Evolutionary conservation across 1,139 yeast genomes (phyloP).

Genomic region (Kodamaea plutei): DNA sequence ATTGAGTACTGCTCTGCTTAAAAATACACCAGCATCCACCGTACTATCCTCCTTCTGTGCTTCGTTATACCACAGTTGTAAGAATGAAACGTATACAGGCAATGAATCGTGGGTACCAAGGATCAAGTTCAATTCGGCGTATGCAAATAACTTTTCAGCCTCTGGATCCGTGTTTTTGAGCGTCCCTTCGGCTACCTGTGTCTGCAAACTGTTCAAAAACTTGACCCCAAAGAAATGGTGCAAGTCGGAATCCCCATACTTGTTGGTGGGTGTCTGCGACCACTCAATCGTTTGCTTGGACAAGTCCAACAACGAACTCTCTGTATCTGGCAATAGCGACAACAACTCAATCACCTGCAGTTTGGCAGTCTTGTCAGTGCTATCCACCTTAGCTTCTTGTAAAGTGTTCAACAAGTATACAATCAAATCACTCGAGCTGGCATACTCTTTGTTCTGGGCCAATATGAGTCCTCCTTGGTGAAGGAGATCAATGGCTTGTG

Average conservation of each 20-base stretch:
- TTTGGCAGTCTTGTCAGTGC: slow-evolving; percentile 25
- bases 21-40: slow-evolving; percentile 49
- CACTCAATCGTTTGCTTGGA: slow-evolving; percentile 63
- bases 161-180: slow-evolving; percentile 15
- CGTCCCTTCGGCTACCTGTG: slow-evolving; percentile 9
- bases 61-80: slow-evolving; percentile 55
- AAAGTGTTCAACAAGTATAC: slow-evolving; percentile 68
- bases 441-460: slow-evolving; percentile 65
- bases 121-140: slow-evolving; percentile 55
- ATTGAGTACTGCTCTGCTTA: slow-evolving; percentile 64
- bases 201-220: slow-evolving; percentile 36
- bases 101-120: slow-evolving; percentile 65
- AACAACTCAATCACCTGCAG: slow-evolving; percentile 40
- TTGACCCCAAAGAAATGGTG: slow-evolving; percentile 74
- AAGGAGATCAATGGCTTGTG: slow-evolving; percentile 69
- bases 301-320: slow-evolving; percentile 64
- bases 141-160: slow-evolving; percentile 37
- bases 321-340: slow-evolving; percentile 52
- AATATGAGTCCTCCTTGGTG: slow-evolving; percentile 68
- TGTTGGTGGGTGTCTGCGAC: slow-evolving; percentile 48
- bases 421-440: slow-evolving; percentile 79
- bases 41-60: slow-evolving; percentile 32
- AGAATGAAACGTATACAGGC: slow-evolving; percentile 46
- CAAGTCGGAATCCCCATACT: slow-evolving; percentile 71
- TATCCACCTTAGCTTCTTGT: slow-evolving; percentile 41